Evolutionary conservation across 345 rosid species (phyloP), one percentile per base, ranked within the genome.

Genomic region (Eutrema yunnanense): DNA sequence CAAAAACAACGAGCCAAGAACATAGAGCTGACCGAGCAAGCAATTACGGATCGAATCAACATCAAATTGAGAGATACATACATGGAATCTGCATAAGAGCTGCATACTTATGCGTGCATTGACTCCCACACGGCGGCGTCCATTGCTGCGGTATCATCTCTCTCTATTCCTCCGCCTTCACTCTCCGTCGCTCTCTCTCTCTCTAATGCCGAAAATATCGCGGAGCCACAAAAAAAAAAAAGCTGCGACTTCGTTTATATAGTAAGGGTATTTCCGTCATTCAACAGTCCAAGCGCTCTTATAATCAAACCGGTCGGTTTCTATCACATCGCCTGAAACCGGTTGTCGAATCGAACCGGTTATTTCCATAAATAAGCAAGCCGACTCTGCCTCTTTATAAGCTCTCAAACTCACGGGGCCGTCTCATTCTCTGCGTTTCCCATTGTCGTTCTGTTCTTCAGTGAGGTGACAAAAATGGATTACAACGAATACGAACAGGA

Each of bases 61-160:
- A 48, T 5, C 16, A 65, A 30, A 3, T 12, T 38, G 30, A 36
- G 27, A 30, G 71, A 34, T 6, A 36, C 43, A 52, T 76, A 95
- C 99, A 92, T 6, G 97, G 96, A 76, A 95, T 86, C 84, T 95
- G 97, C 60, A 77, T 84, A 52, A 90, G 90, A 43, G 96, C 79
- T 8, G 97, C 83, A 57, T 80, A 95, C 85, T 88, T 95, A 65
- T 78, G 78, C 69, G 99, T 95, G 85, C 99, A 95, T 47, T 81
- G 77, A 59, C 51, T 81, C 63, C 96, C 87, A 65, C 97, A 95
- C n/a, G 96, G 93, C 55, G 86, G 83, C 49, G 85, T 73, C 99
- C 99, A 95, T 81, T 88, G 87, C 67, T 84, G 87, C 13, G 96
- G 96, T 50, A 87, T 75, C 87, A 84, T 86, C 63, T 66, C 77